Evolutionary conservation across 2,329 filamentous ascomycete species (phyloP).

Genomic region (Zymoseptoria brevis): DNA sequence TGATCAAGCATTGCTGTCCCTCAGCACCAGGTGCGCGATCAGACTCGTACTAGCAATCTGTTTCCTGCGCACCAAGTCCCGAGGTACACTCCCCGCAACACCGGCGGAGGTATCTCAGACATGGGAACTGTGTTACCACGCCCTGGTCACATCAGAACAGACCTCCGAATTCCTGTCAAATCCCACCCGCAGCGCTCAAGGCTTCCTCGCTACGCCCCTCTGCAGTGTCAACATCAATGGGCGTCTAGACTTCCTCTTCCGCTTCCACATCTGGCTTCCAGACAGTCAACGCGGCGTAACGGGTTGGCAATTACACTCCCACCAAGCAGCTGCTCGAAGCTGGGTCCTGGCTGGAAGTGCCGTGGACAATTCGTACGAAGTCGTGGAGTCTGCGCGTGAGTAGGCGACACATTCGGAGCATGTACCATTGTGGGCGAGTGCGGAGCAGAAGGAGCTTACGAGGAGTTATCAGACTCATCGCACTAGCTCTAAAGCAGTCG

Average conservation of each 20-base stretch:
- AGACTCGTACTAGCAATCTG: neutral
- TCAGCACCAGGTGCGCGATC: no score
- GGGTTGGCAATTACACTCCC: slow-evolving; percentile 28
- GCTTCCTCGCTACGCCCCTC: slow-evolving; percentile 30
- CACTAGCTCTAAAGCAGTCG: slow-evolving; percentile 1
- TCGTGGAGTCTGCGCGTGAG: slow-evolving; percentile 18
- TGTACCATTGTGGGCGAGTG: slow-evolving; percentile 1
- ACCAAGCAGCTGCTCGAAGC: slow-evolving; percentile 32
- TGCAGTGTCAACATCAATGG: slow-evolving; percentile 30
- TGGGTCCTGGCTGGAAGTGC: slow-evolving; percentile 33
- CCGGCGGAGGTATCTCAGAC: neutral
- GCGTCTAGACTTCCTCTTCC: slow-evolving; percentile 30
- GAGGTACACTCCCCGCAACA: neutral
- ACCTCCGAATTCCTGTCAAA: neutral
- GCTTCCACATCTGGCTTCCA: slow-evolving; percentile 32
- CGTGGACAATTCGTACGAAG: slow-evolving; percentile 22
- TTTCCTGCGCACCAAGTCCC: neutral
- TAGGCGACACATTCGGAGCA: slow-evolving; percentile 7
- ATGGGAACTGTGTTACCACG: neutral
- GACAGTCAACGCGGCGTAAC: slow-evolving; percentile 25
- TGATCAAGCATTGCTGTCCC: no score
- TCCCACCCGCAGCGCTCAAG: slow-evolving; percentile 24
- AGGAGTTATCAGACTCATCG: slow-evolving; percentile 6
- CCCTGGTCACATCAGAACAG: neutral
- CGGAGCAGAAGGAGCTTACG: neutral